Evolutionary conservation across 2,329 filamentous ascomycete species (phyloP).

Genomic region (Aspergillus luchuensis): DNA sequence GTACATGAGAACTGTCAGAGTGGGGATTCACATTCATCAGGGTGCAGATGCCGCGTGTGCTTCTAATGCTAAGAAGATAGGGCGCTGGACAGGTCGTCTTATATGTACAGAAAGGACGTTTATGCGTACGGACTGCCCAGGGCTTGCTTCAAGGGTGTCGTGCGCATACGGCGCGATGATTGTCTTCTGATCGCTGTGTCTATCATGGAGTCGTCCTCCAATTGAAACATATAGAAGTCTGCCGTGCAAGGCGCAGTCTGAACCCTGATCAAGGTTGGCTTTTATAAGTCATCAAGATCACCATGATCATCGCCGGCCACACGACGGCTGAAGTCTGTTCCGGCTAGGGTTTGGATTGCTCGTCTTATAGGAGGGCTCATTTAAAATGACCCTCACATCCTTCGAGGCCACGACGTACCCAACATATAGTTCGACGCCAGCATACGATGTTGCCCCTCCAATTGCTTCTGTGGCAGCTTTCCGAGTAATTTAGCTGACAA

Average conservation of each 20-base stretch:
- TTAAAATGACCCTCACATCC: conserved; percentile 1
- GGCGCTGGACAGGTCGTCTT: conserved; percentile 9
- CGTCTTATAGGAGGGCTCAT: conserved; percentile 2
- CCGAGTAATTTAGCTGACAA: not conserved
- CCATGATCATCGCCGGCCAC: conserved; percentile 16
- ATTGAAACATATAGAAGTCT: not conserved
- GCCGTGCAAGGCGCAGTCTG: not conserved
- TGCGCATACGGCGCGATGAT: not conserved
- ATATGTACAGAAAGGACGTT: conserved; percentile 1
- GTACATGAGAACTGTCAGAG: conserved; percentile 13
- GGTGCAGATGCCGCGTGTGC: conserved; percentile 21
- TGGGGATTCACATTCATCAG: conserved; percentile 18
- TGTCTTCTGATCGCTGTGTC: not conserved
- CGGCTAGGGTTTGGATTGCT: not conserved
- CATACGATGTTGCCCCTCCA: not conserved
- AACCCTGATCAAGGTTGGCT: not conserved
- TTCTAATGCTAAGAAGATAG: conserved; percentile 3
- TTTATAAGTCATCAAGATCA: conserved; percentile 16
- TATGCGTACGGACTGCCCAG: conserved; percentile 1
- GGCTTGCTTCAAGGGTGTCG: not conserved
- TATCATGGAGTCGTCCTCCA: not conserved
- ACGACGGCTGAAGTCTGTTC: conserved; percentile 10
- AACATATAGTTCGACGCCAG: not conserved
- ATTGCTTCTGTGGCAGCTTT: not conserved
- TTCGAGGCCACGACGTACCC: not conserved